phyloP scores from a whole-genome alignment of 495 filamentous ascomycete genomes.

The Trichoderma gamsii region DNA sequence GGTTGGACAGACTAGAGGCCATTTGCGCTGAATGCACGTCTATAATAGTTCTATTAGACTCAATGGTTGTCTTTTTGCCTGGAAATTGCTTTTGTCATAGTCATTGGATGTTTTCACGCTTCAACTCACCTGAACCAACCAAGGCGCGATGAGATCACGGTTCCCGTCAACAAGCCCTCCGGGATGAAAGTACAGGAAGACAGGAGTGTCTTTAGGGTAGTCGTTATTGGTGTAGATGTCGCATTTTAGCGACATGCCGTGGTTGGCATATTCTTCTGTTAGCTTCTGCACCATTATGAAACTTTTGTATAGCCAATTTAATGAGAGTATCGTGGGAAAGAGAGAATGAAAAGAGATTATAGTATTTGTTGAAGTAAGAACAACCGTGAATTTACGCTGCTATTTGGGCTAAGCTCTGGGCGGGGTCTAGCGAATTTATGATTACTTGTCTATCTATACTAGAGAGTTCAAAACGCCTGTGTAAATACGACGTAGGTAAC shows the following conservation, averaged over 20 bases:
- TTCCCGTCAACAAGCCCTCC: conserved; percentile 22
- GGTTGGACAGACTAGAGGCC: conserved; percentile 23
- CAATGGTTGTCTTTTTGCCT: not conserved
- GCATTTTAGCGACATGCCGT: conserved; percentile 22
- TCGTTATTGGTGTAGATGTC: conserved; percentile 21
- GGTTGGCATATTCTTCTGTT: conserved; percentile 17
- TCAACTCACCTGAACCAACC: conserved; percentile 22
- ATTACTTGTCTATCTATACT: not conserved
- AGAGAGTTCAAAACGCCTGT: not conserved
- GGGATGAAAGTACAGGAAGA: conserved; percentile 26
- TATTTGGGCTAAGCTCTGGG: not conserved
- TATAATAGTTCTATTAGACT: not conserved
- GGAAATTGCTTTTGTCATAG: no score
- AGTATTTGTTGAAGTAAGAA: not conserved
- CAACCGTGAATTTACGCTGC: not conserved
- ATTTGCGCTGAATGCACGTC: conserved; percentile 21
- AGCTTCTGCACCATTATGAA: conserved; percentile 46
- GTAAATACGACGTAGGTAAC: not conserved
- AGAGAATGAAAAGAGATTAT: not conserved
- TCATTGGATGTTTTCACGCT: not conserved
- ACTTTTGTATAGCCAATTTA: not conserved
- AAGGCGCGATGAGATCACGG: conserved; percentile 21
- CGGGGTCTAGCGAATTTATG: not conserved
- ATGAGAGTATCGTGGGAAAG: not conserved
- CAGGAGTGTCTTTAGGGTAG: conserved; percentile 18